A percentile compares a stretch with the other conserved stretches of the same genome.
phyloP scores from a whole-genome alignment of 192 early-diverging fungal genomes.

The Mortierella alpina region DNA sequence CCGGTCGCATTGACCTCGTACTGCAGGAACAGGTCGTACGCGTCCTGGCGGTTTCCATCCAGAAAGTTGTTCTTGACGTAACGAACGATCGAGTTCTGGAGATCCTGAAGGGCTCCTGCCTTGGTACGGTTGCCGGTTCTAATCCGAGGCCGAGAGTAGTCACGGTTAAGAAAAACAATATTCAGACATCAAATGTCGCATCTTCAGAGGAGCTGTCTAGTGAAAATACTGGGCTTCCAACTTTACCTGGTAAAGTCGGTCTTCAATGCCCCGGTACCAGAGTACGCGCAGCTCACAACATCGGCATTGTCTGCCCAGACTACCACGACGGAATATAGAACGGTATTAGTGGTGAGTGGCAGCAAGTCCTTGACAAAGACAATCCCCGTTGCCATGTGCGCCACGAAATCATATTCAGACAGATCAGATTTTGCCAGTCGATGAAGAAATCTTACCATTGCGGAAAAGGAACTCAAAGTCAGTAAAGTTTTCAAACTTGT shows the following conservation, averaged over 20 bases:
- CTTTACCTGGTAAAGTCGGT: slow-evolving; percentile 93
- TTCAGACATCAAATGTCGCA: neutral
- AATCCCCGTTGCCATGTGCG: neutral
- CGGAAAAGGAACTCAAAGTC: slow-evolving; percentile 83
- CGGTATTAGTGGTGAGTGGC: neutral
- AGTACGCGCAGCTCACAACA: slow-evolving; percentile 89
- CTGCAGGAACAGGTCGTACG: slow-evolving; percentile 86
- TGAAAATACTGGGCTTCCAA: neutral
- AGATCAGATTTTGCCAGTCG: neutral
- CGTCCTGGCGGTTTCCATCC: slow-evolving; percentile 92
- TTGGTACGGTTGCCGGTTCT: slow-evolving; percentile 92
- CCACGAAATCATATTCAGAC: neutral
- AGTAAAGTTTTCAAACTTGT: slow-evolving; percentile 71
- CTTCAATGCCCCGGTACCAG: slow-evolving; percentile 97
- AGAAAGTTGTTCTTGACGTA: slow-evolving; percentile 96
- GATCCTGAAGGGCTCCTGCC: slow-evolving; percentile 84
- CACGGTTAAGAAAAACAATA: neutral
- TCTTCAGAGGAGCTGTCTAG: neutral
- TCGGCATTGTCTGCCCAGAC: slow-evolving; percentile 99
- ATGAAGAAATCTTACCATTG: slow-evolving; percentile 63
- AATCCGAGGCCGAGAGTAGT: neutral
- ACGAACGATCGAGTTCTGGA: slow-evolving; percentile 81
- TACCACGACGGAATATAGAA: slow-evolving; percentile 39
- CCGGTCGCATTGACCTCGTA: slow-evolving; percentile 53
- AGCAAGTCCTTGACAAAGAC: neutral